Evolutionary conservation across 2,329 filamentous ascomycete species (phyloP).

Genomic region (Leptoxyphium fumago): DNA sequence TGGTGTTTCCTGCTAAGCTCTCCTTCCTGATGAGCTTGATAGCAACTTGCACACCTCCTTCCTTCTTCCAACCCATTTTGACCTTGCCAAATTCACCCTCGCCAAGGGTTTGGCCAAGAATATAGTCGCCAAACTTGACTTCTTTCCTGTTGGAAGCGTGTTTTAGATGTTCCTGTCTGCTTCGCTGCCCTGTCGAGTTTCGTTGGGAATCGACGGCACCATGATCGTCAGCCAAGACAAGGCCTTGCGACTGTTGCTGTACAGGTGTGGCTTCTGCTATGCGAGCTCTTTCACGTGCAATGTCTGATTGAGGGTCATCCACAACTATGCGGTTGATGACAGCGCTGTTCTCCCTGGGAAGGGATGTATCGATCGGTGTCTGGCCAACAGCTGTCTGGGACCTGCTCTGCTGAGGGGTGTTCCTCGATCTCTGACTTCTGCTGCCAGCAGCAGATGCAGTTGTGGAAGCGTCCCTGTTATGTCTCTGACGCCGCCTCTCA

Average conservation of each 20-base stretch:
- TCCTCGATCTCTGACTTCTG: constrained; percentile 23
- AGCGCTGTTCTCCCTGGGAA: constrained; percentile 63
- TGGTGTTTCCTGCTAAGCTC: constrained; percentile 73
- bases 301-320: constrained; percentile 59
- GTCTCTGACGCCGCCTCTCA: constrained; percentile 21
- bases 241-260: constrained; percentile 30
- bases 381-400: constrained; percentile 37
- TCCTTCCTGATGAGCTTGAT: constrained; percentile 97
- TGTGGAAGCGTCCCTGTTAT: constrained; percentile 30
- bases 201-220: constrained; percentile 30
- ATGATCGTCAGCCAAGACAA: constrained; percentile 36
- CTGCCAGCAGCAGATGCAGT: constrained; percentile 20
- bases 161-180: constrained; percentile 45
- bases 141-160: constrained; percentile 45
- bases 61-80: constrained; percentile 95
- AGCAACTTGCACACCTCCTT: constrained; percentile 81
- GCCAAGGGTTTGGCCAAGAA: constrained; percentile 86
- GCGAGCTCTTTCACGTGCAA: constrained; percentile 56
- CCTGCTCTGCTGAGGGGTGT: constrained; percentile 26
- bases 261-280: constrained; percentile 44
- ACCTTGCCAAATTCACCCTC: constrained; percentile 99
- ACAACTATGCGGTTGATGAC: constrained; percentile 65
- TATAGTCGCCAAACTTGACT: constrained; percentile 88
- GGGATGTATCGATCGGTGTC: constrained; percentile 35
- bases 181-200: constrained; percentile 20